A percentile compares a stretch with the other conserved stretches of the same genome.
Conservation (phyloP, 106 monocot genomes). For the Acorus calamus region DNA sequence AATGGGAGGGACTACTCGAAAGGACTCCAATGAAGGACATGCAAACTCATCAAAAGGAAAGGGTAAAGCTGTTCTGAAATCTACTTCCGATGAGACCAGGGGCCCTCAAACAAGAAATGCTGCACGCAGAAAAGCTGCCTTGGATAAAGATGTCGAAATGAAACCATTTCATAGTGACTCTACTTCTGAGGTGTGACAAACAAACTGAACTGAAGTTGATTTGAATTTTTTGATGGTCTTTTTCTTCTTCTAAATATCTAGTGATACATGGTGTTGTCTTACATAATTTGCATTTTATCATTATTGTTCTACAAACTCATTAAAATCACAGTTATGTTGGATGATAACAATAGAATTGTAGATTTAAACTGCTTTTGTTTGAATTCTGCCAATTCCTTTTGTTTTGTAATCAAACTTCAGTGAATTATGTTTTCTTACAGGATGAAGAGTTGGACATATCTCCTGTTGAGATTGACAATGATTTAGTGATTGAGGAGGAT, state of each 20-base stretch:
- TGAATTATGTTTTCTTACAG: constrained; percentile 19
- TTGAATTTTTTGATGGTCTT: neutral
- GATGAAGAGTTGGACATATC: constrained; percentile 80
- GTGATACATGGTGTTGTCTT: neutral
- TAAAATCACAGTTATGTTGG: too few species aligned
- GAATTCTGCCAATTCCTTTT: neutral
- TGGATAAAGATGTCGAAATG: constrained; percentile 58
- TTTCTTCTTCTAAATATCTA: neutral
- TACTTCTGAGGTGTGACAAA: constrained; percentile 57
- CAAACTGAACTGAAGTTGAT: neutral
- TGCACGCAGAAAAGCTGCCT: constrained; percentile 53
- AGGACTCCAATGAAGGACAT: constrained; percentile 52
- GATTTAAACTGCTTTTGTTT: neutral
- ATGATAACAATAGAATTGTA: too few species aligned
- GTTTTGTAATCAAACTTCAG: neutral
- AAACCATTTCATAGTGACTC: constrained; percentile 49
- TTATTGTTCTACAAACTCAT: too few species aligned
- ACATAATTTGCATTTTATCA: too few species aligned
- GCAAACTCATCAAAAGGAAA: constrained; percentile 67
- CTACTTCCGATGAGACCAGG: constrained; percentile 49
- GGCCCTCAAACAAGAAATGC: constrained; percentile 83
- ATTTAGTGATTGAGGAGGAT: constrained; percentile 91
- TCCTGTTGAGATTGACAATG: constrained; percentile 79
- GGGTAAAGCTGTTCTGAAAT: constrained; percentile 84
- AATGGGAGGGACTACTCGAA: constrained; percentile 41